phyloP scores from a whole-genome alignment of 306 rosid genomes.

The Vigna radiata region DNA sequence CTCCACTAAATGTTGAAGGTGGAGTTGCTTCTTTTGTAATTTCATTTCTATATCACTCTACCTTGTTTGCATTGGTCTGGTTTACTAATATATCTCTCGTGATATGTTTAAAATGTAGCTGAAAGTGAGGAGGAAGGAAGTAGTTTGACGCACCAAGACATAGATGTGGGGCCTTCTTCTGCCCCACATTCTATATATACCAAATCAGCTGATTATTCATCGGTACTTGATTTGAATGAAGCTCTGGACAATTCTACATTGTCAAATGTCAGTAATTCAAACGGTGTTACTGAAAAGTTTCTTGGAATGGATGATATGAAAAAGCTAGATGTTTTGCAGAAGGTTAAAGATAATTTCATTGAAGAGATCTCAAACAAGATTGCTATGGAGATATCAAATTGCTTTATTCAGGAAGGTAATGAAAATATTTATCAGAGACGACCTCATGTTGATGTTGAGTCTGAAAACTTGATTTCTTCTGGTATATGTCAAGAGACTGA shows the following conservation, averaged over 20 bases:
- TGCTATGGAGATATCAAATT: constrained; percentile 44
- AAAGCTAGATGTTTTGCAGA: constrained; percentile 25
- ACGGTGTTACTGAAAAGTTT: constrained; percentile 37
- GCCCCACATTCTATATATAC: constrained; percentile 19
- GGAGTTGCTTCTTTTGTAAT: constrained; percentile 1
- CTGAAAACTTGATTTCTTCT: constrained; percentile 39
- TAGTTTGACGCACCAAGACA: constrained; percentile 30
- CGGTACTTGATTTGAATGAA: constrained; percentile 41
- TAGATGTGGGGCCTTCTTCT: constrained; percentile 30
- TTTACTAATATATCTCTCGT: constrained; percentile 23
- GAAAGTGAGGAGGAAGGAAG: constrained; percentile 44
- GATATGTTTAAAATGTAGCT: constrained; percentile 50
- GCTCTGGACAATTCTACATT: constrained; percentile 38
- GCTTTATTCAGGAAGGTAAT: constrained; percentile 30
- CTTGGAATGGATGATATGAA: constrained; percentile 32
- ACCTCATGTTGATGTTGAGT: constrained; percentile 19
- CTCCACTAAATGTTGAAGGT: constrained; percentile 33
- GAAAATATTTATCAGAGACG: constrained; percentile 40
- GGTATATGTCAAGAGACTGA: constrained; percentile 41
- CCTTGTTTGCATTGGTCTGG: constrained; percentile 31
- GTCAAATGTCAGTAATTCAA: constrained; percentile 36
- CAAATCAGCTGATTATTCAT: constrained; percentile 15
- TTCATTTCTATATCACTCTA: constrained; percentile 20
- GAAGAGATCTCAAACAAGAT: constrained; percentile 32
- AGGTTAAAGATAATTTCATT: constrained; percentile 40